These are phyloP conservation scores for Phytophthora ohioensis DNA, from an alignment of 352 stramenopile genomes.

Conservation along the genomic window DNA sequence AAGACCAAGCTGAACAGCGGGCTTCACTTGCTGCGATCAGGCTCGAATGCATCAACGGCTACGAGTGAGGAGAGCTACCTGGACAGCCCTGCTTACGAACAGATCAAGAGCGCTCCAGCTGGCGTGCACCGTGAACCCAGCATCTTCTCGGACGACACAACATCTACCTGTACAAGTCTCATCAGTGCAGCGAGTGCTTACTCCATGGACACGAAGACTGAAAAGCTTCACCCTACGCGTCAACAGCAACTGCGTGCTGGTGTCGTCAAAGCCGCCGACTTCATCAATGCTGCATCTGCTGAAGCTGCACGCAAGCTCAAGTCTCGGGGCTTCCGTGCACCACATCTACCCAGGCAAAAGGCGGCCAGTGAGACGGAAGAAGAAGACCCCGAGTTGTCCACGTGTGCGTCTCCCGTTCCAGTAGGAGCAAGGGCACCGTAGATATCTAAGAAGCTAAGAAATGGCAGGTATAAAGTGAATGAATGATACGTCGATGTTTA, in stretches of 20 bases:
- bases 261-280: conserved; percentile 54
- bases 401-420: conserved; percentile 12
- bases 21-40: conserved; percentile 54
- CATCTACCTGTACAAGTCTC: conserved; percentile 14
- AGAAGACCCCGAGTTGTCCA: conserved; percentile 40
- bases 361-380: conserved; percentile 50
- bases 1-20: conserved; percentile 42
- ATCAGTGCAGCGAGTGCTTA: conserved; percentile 19
- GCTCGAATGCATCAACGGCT: conserved; percentile 54
- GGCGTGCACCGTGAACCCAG: conserved; percentile 31
- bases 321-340: conserved; percentile 32
- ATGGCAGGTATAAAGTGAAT: conserved; percentile 37
- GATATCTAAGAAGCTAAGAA: conserved; percentile 18
- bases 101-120: conserved; percentile 34
- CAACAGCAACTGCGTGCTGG: conserved; percentile 51
- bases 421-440: conserved; percentile 14
- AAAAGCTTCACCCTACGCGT: conserved; percentile 23
- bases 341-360: conserved; percentile 35
- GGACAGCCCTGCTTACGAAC: conserved; percentile 34
- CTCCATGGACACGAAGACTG: conserved; percentile 1
- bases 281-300: conserved; percentile 58
- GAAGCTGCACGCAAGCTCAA: conserved; percentile 68
- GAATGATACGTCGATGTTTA: conserved; percentile 39
- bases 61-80: conserved; percentile 63
- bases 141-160: conserved; percentile 24